Evolutionary conservation across 805 yeast genomes (phyloP).

Genomic region (Candida awuae): DNA sequence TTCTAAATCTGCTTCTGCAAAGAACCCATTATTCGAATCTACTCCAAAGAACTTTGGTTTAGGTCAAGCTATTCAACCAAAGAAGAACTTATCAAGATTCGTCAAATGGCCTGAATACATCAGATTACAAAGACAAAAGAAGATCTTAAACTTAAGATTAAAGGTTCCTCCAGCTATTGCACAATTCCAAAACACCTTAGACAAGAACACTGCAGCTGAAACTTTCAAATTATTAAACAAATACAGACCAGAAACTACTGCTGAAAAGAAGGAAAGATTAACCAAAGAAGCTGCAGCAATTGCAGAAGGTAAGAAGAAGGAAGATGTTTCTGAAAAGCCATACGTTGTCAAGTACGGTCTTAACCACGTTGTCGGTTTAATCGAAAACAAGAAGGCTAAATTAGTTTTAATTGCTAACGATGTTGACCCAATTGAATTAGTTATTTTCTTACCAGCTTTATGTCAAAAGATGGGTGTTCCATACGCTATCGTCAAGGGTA

Average conservation of each 20-base stretch:
- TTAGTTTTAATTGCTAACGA: constrained; percentile 97
- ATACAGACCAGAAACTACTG: constrained; percentile 96
- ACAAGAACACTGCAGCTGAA: constrained; percentile 98
- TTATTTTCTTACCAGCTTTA: constrained; percentile 94
- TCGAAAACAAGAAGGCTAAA: constrained; percentile 98
- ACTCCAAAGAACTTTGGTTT: constrained; percentile 92
- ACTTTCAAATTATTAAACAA: constrained; percentile 96
- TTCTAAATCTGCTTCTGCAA: constrained; percentile 38
- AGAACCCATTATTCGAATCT: constrained; percentile 85
- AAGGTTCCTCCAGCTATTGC: constrained; percentile 99
- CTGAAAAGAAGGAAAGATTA: constrained; percentile 98
- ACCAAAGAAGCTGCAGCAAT: constrained; percentile 98
- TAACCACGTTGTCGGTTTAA: constrained; percentile 95
- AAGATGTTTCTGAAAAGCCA: constrained; percentile 96
- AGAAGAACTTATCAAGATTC: constrained; percentile 91
- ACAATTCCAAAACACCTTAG: constrained; percentile 92
- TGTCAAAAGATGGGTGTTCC: constrained; percentile 99
- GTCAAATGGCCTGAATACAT: constrained; percentile 99
- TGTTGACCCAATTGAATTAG: constrained; percentile 98
- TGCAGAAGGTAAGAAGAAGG: constrained; percentile 96
- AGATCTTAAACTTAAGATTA: constrained; percentile 88
- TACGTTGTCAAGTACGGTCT: constrained; percentile 96
- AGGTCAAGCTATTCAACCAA: constrained; percentile 93
- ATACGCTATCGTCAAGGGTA: constrained; percentile 96
- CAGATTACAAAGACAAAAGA: constrained; percentile 98